Evolutionary conservation across 805 yeast genomes (phyloP), one percentile per base, ranked within the genome.

Genomic region (Phaffomyces thermotolerans): DNA sequence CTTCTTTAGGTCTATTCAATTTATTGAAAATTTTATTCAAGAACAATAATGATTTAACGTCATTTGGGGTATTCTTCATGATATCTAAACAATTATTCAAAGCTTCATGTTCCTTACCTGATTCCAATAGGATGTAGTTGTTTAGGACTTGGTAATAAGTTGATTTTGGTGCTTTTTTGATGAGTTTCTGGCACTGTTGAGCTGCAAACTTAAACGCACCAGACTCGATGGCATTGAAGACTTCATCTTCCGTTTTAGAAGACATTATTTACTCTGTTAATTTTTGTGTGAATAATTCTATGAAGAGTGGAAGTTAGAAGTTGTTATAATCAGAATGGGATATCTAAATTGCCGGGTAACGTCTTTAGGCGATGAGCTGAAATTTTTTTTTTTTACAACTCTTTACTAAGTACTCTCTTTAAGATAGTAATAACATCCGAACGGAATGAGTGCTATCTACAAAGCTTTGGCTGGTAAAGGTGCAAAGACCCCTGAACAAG

Each of bases 381-480:
- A 38, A 35, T 41, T 41, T 41, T 41, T 42, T 44, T 20, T 41
- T 41, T 34, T 8, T 27, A 9, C 13, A 27, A 9, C 29, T 27
- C 29, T 27, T 4, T 6, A 17, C 12, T 33, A 15, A 14, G 27
- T 15, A 7, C 10, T n/a, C 8, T 8, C 5, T 6, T 7, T 20
- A 9, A n/a, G 13, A 4, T 15, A 33, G n/a, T 10, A 18, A n/a
- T 8, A 12, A 17, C 6, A 25, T 34, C 12, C 14, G 3, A 18
- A 5, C 20, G 8, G 39, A 13, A 84, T 84, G 91, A 80, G 89
- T 15, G 77, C 90, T 12, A 74, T 84, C 34, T 81, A 76, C 67
- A 84, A 82, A 56, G 84, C 87, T 3, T 64, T 85, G 38, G 71
- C 81, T 20, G 69, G 70, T 4, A 76, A 75, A 25, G 53, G 59